Conservation (phyloP, 139 green algal genomes). For the Auxenochlorella pyrenoidosa region DNA sequence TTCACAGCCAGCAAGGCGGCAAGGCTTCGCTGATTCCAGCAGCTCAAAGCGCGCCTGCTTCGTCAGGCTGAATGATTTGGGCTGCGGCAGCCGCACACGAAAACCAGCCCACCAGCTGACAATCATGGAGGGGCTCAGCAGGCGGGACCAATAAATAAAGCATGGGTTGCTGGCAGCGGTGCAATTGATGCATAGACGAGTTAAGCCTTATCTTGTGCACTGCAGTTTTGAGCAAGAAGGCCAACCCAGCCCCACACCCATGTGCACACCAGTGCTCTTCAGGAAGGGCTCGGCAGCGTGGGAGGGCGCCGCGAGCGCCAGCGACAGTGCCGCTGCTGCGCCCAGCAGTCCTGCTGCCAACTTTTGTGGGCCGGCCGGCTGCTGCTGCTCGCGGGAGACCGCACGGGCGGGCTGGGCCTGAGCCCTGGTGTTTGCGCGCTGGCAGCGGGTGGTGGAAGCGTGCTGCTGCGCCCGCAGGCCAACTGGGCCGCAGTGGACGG, state of each 20-base stretch:
- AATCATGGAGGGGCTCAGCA: too few species aligned
- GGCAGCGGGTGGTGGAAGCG: neutral
- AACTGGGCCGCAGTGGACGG: neutral
- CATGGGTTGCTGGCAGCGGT: too few species aligned
- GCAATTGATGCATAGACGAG: neutral
- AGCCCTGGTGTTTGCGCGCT: neutral
- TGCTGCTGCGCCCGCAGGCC: neutral
- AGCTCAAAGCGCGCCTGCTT: too few species aligned
- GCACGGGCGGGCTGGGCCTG: neutral
- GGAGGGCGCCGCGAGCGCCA: constrained; percentile 19
- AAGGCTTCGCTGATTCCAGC: too few species aligned
- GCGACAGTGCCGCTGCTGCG: constrained; percentile 26
- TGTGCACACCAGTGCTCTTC: constrained; percentile 38
- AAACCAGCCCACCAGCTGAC: neutral
- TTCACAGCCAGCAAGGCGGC: too few species aligned
- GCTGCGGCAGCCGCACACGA: too few species aligned
- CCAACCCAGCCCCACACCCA: too few species aligned
- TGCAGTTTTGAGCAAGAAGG: neutral
- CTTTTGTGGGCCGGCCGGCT: neutral
- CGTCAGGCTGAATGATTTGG: too few species aligned
- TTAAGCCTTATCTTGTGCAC: neutral
- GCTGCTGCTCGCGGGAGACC: constrained; percentile 18
- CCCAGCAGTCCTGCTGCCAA: constrained; percentile 29
- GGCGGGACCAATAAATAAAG: too few species aligned
- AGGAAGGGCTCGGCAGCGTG: constrained; percentile 40